Conservation (phyloP, 163 green algal species). For the Smithsoniella earleae region DNA sequence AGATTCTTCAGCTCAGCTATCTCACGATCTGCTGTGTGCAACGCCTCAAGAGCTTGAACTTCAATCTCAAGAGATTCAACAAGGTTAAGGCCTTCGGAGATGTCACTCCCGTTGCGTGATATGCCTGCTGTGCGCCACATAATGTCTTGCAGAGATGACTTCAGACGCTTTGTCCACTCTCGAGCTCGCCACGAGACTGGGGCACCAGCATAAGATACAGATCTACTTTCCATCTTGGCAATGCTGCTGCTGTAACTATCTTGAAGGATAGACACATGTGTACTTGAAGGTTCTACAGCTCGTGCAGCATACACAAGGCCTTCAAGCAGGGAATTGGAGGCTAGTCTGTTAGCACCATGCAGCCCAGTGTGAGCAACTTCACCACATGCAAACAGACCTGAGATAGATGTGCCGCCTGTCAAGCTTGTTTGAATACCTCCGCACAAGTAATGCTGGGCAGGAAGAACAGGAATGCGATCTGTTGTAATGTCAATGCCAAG, state of each 20-base stretch:
- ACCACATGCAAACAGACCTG: conserved; percentile 84
- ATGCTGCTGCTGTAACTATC: conserved; percentile 46
- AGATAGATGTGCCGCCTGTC: conserved; percentile 70
- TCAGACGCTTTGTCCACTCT: conserved; percentile 55
- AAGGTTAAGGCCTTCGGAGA: conserved; percentile 40
- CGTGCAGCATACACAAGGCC: conserved; percentile 85
- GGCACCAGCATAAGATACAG: conserved; percentile 39
- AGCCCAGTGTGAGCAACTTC: conserved; percentile 90
- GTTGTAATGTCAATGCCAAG: conserved; percentile 72
- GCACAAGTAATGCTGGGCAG: conserved; percentile 96
- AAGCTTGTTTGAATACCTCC: conserved; percentile 81
- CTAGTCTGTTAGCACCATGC: conserved; percentile 94
- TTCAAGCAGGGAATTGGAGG: conserved; percentile 93
- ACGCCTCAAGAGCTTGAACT: conserved; percentile 41
- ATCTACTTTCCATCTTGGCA: conserved; percentile 43
- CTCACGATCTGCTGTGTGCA: conserved; percentile 46
- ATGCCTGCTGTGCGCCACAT: conserved; percentile 80
- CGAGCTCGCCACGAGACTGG: conserved; percentile 32
- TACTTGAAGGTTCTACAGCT: conserved; percentile 57
- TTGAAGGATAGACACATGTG: conserved; percentile 56
- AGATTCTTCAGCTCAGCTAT: conserved; percentile 79
- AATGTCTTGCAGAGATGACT: conserved; percentile 44
- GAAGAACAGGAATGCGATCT: conserved; percentile 88
- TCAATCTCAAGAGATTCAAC: conserved; percentile 54
- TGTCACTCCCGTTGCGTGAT: conserved; percentile 45